Conservation (phyloP, 2,329 filamentous ascomycete genomes). For the Penicillium sp. region DNA sequence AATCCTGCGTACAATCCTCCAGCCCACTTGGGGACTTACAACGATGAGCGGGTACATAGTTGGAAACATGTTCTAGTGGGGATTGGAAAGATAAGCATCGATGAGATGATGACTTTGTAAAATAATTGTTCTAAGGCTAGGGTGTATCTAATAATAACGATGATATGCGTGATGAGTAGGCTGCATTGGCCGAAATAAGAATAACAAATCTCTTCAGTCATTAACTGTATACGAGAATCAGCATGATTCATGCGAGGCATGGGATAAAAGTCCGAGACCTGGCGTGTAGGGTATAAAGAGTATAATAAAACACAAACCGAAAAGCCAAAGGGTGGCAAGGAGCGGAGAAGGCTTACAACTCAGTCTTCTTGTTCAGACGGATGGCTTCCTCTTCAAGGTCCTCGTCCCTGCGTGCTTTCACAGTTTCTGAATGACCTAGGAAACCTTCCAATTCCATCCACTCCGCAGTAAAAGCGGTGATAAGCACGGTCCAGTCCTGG, state of each 20-base stretch:
- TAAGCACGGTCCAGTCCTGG: slow-evolving; percentile 83
- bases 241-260: not conserved
- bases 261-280: not conserved
- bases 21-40: slow-evolving; percentile 50
- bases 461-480: slow-evolving; percentile 82
- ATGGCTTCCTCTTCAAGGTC: slow-evolving; percentile 15
- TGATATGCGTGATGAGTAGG: not conserved
- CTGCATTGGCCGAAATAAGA: not conserved
- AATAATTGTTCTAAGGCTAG: slow-evolving; percentile 1
- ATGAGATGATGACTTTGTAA: not conserved
- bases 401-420: slow-evolving; percentile 6
- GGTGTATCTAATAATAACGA: slow-evolving; percentile 1
- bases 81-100: not conserved
- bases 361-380: slow-evolving; percentile 33
- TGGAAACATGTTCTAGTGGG: slow-evolving; percentile 36
- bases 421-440: slow-evolving; percentile 33
- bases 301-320: not conserved
- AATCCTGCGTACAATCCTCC: slow-evolving; percentile 46
- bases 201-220: not conserved
- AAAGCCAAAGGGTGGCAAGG: slow-evolving; percentile 2
- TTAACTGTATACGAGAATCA: slow-evolving; percentile 1
- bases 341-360: slow-evolving; percentile 41
- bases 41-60: slow-evolving; percentile 52
- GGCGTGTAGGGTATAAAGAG: not conserved
- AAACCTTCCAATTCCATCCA: slow-evolving; percentile 81